Evolutionary conservation across 768 basidiomycete species (phyloP), one percentile per base, ranked within the genome.

Genomic region (Mycena chlorophos): DNA sequence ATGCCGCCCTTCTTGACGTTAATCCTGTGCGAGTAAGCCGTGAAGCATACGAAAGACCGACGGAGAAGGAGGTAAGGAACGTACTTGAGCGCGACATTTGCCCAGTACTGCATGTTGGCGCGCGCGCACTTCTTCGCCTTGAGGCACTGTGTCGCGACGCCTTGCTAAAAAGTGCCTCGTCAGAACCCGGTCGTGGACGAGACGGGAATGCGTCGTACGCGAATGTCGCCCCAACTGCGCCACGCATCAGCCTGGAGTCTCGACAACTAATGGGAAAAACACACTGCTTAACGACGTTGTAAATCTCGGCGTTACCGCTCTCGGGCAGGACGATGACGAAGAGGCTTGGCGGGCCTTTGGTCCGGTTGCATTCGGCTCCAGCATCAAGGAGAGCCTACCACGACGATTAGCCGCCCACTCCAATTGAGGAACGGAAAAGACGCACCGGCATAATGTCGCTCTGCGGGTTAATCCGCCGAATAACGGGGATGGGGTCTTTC

Each of bases 1-100:
- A 91, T 87, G 0, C 91, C 91, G 13, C 89, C 91, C 0, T 91
- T 75, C 68, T 93, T 92, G 13, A 89, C 90, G 56, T 93, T 93
- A 62, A 92, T 78, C 67, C 90, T 92, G 55, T 8, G 45, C 20
- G 10, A 56, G 20, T 12, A 19, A 23, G 22, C 19, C 22, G 23
- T 23, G 29, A 50, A 22, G 46, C 16, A 31, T 50, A 52, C 57
- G 34, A 14, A 55, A 58, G 29, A 47, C 27, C 38, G 40, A 12
- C 31, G 30, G 29, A 17, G n/a, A 20, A 29, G 17, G 26, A 12
- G 6, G n/a, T n/a, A 23, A 50, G 68, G 60, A 56, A 71, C 84
- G 61, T 52, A 89, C 90, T 92, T 92, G 27, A 92, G 69, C 55
- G 82, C 84, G 5, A 91, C 86, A 55, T 92, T 93, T 0, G 90